These are phyloP conservation scores for Gamsiella multidivaricata DNA, from an alignment of 192 early-diverging fungal genomes.

Conservation along the genomic window DNA sequence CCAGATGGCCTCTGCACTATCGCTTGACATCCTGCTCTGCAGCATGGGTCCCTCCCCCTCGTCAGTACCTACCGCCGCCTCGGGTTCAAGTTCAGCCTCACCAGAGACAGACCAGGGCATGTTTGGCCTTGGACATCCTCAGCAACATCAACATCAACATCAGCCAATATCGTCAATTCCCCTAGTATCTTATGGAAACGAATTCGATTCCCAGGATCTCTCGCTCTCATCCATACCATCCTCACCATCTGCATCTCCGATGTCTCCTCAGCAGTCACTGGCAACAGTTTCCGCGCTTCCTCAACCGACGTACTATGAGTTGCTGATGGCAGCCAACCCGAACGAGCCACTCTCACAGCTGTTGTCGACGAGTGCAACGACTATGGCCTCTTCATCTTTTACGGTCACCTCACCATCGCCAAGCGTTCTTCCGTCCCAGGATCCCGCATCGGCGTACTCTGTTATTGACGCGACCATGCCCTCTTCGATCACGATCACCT, in stretches of 20 bases:
- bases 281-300: slow-evolving; percentile 6
- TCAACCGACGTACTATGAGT: slow-evolving; percentile 38
- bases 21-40: slow-evolving; percentile 41
- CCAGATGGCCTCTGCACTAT: slow-evolving; percentile 13
- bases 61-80: neutral
- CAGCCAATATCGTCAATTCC: slow-evolving; percentile 46
- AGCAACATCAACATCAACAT: slow-evolving; percentile 19
- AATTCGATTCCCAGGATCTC: no score
- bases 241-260: neutral
- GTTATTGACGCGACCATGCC: neutral
- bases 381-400: slow-evolving; percentile 26
- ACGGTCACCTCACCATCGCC: slow-evolving; percentile 6
- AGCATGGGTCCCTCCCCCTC: slow-evolving; percentile 23
- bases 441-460: slow-evolving; percentile 7
- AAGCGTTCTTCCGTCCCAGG: neutral
- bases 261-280: slow-evolving; percentile 10
- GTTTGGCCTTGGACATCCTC: slow-evolving; percentile 19
- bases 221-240: slow-evolving; percentile 13
- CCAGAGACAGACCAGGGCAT: slow-evolving; percentile 9
- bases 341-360: slow-evolving; percentile 46
- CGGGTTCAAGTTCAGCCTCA: neutral
- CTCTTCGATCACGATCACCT: neutral
- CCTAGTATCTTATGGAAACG: no score
- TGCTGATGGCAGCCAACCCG: slow-evolving; percentile 43
- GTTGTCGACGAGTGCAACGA: slow-evolving; percentile 34